Evolutionary conservation across 2,329 filamentous ascomycete species (phyloP).

Genomic region (Aspergillus sp.): DNA sequence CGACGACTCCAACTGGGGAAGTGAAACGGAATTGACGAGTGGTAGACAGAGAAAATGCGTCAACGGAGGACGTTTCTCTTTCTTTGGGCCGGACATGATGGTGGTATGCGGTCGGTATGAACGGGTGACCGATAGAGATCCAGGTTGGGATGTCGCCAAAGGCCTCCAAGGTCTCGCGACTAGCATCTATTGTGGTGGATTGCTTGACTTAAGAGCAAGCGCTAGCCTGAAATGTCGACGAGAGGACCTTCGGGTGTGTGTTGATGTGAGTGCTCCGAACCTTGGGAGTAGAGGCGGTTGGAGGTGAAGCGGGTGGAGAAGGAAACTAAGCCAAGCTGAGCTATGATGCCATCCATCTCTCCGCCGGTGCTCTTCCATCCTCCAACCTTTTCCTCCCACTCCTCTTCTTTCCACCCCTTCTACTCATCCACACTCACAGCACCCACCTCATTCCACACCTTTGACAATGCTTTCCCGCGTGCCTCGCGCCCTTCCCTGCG

Average conservation of each 20-base stretch:
- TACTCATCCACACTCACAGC: not conserved
- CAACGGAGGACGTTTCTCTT: slow-evolving; percentile 31
- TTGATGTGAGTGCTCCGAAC: too few relatives aligned
- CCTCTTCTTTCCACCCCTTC: slow-evolving; percentile 3
- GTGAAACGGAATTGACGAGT: slow-evolving; percentile 61
- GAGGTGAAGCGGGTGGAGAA: not conserved
- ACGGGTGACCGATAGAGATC: too few relatives aligned
- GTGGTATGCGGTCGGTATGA: not conserved
- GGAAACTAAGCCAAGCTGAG: slow-evolving; percentile 1
- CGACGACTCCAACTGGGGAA: slow-evolving; percentile 63
- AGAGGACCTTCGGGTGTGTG: too few relatives aligned
- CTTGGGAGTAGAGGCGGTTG: not conserved
- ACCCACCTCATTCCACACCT: not conserved
- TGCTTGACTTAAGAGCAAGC: too few relatives aligned
- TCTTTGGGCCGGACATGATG: slow-evolving; percentile 11
- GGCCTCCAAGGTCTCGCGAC: too few relatives aligned
- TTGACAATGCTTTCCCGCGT: slow-evolving; percentile 40
- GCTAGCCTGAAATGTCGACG: too few relatives aligned
- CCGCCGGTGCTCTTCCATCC: not conserved
- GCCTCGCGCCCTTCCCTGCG: slow-evolving; percentile 38
- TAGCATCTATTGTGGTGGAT: too few relatives aligned
- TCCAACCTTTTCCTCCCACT: not conserved
- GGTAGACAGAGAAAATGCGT: slow-evolving; percentile 54
- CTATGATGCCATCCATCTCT: slow-evolving; percentile 14
- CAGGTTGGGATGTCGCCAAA: too few relatives aligned